Base-by-base conservation (phyloP, 73 alveolate species). In the Blepharisma stoltei region DNA sequence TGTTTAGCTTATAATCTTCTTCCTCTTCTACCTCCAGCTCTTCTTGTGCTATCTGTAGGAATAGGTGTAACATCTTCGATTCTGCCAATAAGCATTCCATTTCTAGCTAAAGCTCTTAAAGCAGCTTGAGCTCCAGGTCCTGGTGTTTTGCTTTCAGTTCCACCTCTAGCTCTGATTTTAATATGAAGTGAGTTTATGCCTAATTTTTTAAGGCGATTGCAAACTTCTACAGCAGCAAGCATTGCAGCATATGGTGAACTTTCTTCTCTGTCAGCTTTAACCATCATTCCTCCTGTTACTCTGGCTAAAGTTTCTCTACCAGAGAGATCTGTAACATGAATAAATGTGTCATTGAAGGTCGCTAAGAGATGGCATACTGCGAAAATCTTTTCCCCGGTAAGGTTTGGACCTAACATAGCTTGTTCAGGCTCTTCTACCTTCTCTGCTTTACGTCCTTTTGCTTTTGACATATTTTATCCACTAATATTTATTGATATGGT, bases 101-200 rank as follows among this genome's bases (percentile, higher is more conserved):
- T 81, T 80, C 99, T 95, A 67, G 99, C 99, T 68, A 97, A 92
- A 49, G 99, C 99, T 82, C 99, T 94, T 81, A 97, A 89, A 47
- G 99, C 99, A 67, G 98, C 89, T 87, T 97, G 98, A 44, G 99
- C 99, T 50, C 99, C 99, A 66, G 99, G 99, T 49, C 92, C 94
- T 53, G 93, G 92, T 65, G 92, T 82, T 54, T 90, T 92, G 38
- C 97, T 85, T 86, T 91, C 94, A 89, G 88, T 84, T 66, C 99
- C 99, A 50, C 99, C 99, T 77, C 91, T 95, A 43, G 98, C 99
- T 79, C 99, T 86, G 76, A 97, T 67, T 88, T 95, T 97, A 82
- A 97, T 92, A 90, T 97, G 99, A 83, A 97, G 83, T 70, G 99
- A 97, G 88, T 86, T 88, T 83, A 97, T 94, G 55, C 98, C 98